Conservation (phyloP, 164 flowering plant genomes). For the Berberis vulgaris region DNA sequence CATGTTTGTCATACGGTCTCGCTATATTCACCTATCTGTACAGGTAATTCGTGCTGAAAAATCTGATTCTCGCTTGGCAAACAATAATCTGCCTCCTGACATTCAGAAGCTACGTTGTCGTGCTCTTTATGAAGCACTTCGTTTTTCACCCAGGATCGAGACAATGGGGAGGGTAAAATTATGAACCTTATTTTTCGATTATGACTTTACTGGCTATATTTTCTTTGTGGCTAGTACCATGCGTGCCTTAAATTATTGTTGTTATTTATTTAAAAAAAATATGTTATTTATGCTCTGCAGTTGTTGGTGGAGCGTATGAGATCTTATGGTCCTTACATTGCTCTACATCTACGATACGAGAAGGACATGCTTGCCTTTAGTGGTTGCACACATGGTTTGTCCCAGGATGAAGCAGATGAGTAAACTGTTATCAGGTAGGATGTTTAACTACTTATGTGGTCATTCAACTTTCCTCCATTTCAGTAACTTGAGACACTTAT, state of each 20-base stretch:
- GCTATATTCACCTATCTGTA: neutral
- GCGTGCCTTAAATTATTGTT: neutral
- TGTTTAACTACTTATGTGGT: neutral
- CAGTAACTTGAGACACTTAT: no score
- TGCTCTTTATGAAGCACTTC: slow-evolving; percentile 87
- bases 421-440: slow-evolving; percentile 63
- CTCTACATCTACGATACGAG: slow-evolving; percentile 90
- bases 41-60: slow-evolving; percentile 94
- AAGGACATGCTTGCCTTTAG: slow-evolving; percentile 98
- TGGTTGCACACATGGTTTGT: slow-evolving; percentile 91
- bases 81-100: slow-evolving; percentile 79
- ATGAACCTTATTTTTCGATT: neutral
- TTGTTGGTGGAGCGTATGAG: slow-evolving; percentile 89
- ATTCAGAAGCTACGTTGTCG: slow-evolving; percentile 95
- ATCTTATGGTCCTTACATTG: slow-evolving; percentile 78
- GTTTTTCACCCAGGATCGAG: slow-evolving; percentile 82
- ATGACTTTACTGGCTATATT: no score
- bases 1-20: no score
- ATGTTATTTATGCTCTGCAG: slow-evolving; percentile 22
- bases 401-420: slow-evolving; percentile 77
- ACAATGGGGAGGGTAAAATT: slow-evolving; percentile 80
- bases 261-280: neutral
- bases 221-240: no score
- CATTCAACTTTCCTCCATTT: neutral
- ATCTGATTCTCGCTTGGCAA: slow-evolving; percentile 92